Base-by-base conservation (phyloP, 2,329 filamentous ascomycete species). In the Metarhizium album region DNA sequence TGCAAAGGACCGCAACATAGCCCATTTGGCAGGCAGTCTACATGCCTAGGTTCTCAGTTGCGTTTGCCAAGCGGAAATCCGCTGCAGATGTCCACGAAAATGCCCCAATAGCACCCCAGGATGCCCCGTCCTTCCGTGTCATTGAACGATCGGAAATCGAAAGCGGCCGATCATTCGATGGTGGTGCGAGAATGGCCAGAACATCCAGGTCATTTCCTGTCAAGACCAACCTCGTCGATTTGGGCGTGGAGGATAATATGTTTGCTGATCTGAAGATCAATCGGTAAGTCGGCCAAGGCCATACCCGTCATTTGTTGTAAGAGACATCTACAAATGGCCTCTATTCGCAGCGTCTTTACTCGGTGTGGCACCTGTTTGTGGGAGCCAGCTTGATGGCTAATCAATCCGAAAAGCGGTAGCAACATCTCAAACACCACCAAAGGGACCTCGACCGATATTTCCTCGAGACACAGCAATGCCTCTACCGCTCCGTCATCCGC, bases 31-130 rank as follows among this genome's bases (percentile, higher is more conserved):
- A 62, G 55, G 59, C 61, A 54, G 63, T 67, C 70, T 74, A 74
- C 66, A 82, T 82, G 79, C 76, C 76, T 78, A 79, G 75, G 69
- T 82, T 82, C 66, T 75, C 76, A 55, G 75, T 76, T 62, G 69
- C 73, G 55, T 82, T 82, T 56, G 72, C 69, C 61, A 72, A 75
- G 75, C 78, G 79, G 72, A 81, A 76, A 70, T 79, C 77, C 55
- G 73, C 74, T 71, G 75, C 73, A 54, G 74, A 78, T 56, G 76
- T 74, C 56, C 65, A 75, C 54, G 74, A 78, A 54, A 72, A 79
- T 75, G 74, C 63, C 37, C 62, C 71, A 58, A 60, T 71, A 65
- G 54, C 57, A 14, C 65, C 70, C 55, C 59, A 65, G 47, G 69
- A 70, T 52, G 71, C 73, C 52, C 70, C 75, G 20, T 80, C 78